A percentile compares a stretch with the other conserved stretches of the same genome.
Evolutionary conservation across 768 basidiomycete species (phyloP).

Genomic region (Suillus weaverae): DNA sequence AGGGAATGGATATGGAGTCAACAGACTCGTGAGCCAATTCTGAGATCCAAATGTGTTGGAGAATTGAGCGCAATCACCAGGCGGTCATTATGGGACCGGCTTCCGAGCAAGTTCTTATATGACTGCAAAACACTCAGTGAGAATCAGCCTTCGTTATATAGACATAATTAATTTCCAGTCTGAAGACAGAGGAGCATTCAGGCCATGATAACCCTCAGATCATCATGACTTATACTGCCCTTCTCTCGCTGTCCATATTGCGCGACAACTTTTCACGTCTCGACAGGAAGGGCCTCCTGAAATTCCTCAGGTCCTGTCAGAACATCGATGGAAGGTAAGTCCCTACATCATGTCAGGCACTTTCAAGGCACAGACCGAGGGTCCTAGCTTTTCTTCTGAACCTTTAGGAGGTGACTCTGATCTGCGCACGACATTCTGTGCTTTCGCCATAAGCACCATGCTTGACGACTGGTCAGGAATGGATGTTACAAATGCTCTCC

Average conservation of each 20-base stretch:
- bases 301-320: conserved; percentile 73
- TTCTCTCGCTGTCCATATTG: conserved; percentile 80
- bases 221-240: conserved; percentile 91
- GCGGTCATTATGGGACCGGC: conserved; percentile 58
- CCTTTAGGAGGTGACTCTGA: conserved; percentile 76
- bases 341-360: background rate
- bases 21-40: conserved; percentile 54
- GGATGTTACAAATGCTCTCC: conserved; percentile 56
- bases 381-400: conserved; percentile 63
- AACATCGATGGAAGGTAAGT: conserved; percentile 79
- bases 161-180: conserved; percentile 11
- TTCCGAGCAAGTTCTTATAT: conserved; percentile 79
- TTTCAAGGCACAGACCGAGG: conserved; percentile 2
- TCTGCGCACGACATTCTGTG: conserved; percentile 82
- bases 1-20: conserved; percentile 88
- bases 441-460: conserved; percentile 80
- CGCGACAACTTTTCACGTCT: conserved; percentile 80
- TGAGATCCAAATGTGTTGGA: conserved; percentile 11
- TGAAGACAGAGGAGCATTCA: conserved; percentile 37
- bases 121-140: conserved; percentile 37
- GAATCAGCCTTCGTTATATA: conserved; percentile 2
- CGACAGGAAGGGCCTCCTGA: conserved; percentile 64
- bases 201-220: conserved; percentile 75
- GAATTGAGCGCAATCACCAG: conserved; percentile 32
- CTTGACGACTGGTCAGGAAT: conserved; percentile 79